A percentile compares a stretch with the other conserved stretches of the same genome.
Conservation (phyloP, 2,329 filamentous ascomycete species). For the Fusarium newnesense region DNA sequence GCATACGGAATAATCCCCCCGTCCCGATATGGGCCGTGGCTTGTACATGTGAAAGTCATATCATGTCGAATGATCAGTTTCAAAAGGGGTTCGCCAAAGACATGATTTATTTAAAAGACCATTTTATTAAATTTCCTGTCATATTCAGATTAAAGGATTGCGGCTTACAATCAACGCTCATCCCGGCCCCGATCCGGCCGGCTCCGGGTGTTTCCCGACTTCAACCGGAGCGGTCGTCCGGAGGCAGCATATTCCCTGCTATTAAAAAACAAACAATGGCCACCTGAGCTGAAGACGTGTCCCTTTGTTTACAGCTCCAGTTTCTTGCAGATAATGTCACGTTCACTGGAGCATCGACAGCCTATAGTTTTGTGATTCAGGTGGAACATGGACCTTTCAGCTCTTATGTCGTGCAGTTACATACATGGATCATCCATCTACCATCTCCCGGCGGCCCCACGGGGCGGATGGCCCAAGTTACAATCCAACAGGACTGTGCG, state of each 20-base stretch:
- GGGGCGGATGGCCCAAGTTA: constrained; percentile 9
- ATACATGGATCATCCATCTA: constrained; percentile 37
- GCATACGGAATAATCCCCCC: constrained; percentile 5
- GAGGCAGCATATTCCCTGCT: constrained; percentile 1
- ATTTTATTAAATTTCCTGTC: not conserved
- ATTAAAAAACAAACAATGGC: constrained; percentile 21
- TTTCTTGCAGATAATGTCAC: constrained; percentile 11
- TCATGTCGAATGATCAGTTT: not conserved
- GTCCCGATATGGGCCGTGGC: not conserved
- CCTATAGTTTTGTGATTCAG: constrained; percentile 14
- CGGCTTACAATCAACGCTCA: not conserved
- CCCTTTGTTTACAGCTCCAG: constrained; percentile 3
- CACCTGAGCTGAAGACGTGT: constrained; percentile 6
- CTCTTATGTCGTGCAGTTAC: constrained; percentile 25
- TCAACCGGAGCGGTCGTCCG: constrained; percentile 18
- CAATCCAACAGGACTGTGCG: not conserved
- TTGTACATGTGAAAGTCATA: not conserved
- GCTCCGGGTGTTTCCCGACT: constrained; percentile 26
- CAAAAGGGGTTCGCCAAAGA: fast-evolving
- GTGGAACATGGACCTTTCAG: constrained; percentile 27
- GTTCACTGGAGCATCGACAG: not conserved
- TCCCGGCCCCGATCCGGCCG: constrained; percentile 26
- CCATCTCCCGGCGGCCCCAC: constrained; percentile 20
- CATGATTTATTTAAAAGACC: fast-evolving
- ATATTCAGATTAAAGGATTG: not conserved